Conservation (phyloP, 2,329 filamentous ascomycete genomes). For the Colletotrichum filicis region DNA sequence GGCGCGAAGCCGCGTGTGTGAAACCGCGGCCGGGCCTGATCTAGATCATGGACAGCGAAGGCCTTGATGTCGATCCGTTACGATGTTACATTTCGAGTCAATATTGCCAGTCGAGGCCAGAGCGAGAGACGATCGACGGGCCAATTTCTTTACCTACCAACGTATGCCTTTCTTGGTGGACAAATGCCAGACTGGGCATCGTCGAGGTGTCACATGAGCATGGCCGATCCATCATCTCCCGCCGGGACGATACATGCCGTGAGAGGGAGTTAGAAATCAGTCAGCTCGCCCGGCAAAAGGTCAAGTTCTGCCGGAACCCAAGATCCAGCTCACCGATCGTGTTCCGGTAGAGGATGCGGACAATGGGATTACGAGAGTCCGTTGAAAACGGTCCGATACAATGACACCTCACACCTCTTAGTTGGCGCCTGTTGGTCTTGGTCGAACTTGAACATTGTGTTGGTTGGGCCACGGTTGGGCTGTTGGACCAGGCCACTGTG, state of each 20-base stretch:
- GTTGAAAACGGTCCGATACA: background rate
- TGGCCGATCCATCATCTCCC: background rate
- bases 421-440: background rate
- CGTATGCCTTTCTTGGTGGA: background rate
- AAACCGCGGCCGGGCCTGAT: background rate
- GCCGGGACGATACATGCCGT: background rate
- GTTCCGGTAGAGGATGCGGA: background rate
- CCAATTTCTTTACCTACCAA: background rate
- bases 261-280: background rate
- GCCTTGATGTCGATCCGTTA: background rate
- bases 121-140: background rate
- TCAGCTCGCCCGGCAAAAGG: background rate
- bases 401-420: background rate
- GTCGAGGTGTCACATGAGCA: background rate
- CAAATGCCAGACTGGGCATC: background rate
- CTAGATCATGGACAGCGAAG: background rate
- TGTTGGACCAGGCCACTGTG: background rate
- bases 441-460: background rate
- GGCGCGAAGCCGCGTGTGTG: no score
- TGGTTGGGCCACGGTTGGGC: background rate
- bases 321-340: background rate
- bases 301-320: background rate
- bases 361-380: background rate
- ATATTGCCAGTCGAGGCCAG: background rate
- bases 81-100: background rate